Evolutionary conservation across 805 yeast genomes (phyloP), one percentile per base, ranked within the genome.

Genomic region (Blastobotrys chiropterorum): DNA sequence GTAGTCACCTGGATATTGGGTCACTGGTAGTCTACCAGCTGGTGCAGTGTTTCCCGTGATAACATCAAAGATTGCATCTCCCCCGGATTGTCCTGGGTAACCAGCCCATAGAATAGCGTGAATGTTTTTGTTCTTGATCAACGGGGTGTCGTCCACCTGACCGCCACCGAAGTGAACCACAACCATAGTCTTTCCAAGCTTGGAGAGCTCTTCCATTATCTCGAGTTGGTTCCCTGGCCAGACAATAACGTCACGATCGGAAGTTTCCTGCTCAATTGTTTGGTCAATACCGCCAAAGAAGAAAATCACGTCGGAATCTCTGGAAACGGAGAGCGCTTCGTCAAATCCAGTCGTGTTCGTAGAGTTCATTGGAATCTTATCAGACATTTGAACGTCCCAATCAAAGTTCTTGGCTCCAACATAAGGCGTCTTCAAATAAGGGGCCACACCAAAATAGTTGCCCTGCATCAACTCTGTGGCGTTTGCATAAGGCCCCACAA

Each of bases 111-210:
- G 15, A 14, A 53, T 13, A 3, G 47, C 50, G 38, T 50, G 43
- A 22, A 53, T 51, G 3, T 47, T 46, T 3, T 30, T 14, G 41
- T 49, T 46, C 19, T 40, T 38, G 22, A 34, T 31, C 11, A 53
- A 38, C n/a, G 50, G 6, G 15, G 56, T 42, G 31, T 20, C 31
- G 22, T 53, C 56, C 4, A 53, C 45, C 21, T 53, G 56, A 15
- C 56, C 56, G 38, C 56, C 56, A 16, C 56, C 56, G 42, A 53
- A 20, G 30, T 53, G 56, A 11, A 39, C 47, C 8, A 53, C 51
- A 11, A 53, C 22, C 16, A 53, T 20, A 5, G 50, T 34, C 47
- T 53, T 53, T 15, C 47, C 45, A 6, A 50, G 39, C 16, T 20
- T 30, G n/a, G 44, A 19, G 11, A 53, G 46, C 21, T 41, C 38